Base-by-base conservation (phyloP, 2,329 filamentous ascomycete species). In the Didymella pomorum region DNA sequence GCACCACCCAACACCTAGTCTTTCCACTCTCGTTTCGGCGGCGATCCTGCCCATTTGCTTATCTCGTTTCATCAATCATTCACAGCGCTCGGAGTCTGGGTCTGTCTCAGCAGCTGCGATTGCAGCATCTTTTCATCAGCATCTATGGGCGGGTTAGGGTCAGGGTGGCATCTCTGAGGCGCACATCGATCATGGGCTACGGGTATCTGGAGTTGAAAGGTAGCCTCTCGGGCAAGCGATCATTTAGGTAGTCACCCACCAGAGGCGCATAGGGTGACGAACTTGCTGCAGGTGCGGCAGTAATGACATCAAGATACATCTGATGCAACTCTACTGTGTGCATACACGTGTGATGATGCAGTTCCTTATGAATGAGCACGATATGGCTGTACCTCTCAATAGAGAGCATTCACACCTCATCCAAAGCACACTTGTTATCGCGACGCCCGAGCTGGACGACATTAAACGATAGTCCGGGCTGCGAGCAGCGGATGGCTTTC, bases 11-110 rank as follows among this genome's bases (percentile, higher is more conserved):
- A n/a, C 20, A 35, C 14, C 6, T 26, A 2, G 21, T 26, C 49
- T 25, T 26, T 37, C 31, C 45, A 37, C 46, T 49, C 21, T 49
- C 31, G 26, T 29, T 45, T 45, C 31, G 16, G 16, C 7, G 31
- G 2, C 16, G 14, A 35, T 35, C 16, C 31, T 20, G 21, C 21
- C 46, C 7, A 7, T 43, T 43, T 43, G 23, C 21, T 23, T 23
- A 37, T 39, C 23, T 31, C 21, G 28, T 47, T 25, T 23, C 8
- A 53, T 52, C 37, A n/a, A 18, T 53, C 33, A 53, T 25, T 47
- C 51, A 53, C 54, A 57, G 54, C 54, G 54, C 47, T 47, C 33
- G 54, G 54, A 51, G 54, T 57, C 43, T 35, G 43, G 33, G 42
- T 28, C 37, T 33, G 33, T 31, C 6, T 35, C 18, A 31, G 11